Evolutionary conservation across 2,329 filamentous ascomycete genomes (phyloP).

Genomic region (Apiospora rasikravindrae): DNA sequence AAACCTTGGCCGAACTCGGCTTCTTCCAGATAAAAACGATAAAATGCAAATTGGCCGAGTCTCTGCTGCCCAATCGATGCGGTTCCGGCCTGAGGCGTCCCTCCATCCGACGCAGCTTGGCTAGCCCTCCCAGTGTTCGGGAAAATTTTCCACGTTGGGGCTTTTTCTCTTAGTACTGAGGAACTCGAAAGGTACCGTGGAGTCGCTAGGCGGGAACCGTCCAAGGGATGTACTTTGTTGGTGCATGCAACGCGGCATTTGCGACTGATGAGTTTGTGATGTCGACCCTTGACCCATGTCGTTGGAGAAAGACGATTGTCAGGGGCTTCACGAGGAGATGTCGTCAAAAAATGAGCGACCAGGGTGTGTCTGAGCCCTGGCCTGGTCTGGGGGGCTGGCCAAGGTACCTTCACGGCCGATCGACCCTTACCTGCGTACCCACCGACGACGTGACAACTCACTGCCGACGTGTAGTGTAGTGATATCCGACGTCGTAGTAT

Average conservation of each 20-base stretch:
- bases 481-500: constrained; percentile 3
- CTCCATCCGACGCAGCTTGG: constrained; percentile 7
- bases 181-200: constrained; percentile 14
- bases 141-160: constrained; percentile 23
- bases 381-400: constrained; percentile 31
- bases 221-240: constrained; percentile 25
- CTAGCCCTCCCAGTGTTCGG: constrained; percentile 23
- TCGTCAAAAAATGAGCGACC: constrained; percentile 32
- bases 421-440: constrained; percentile 4
- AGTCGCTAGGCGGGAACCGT: constrained; percentile 25
- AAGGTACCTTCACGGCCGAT: constrained; percentile 22
- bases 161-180: background rate
- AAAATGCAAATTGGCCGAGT: background rate
- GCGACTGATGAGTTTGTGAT: constrained; percentile 20
- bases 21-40: constrained; percentile 4
- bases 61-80: constrained; percentile 27
- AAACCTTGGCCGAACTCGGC: constrained; percentile 8
- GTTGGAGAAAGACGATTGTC: constrained; percentile 31
- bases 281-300: constrained; percentile 49
- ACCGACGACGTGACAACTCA: constrained; percentile 11
- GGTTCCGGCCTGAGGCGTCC: constrained; percentile 21
- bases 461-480: constrained; percentile 13
- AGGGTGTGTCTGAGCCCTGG: constrained; percentile 34
- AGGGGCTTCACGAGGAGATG: constrained; percentile 23
- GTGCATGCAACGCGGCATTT: constrained; percentile 19